Evolutionary conservation across 352 stramenopile genomes (phyloP).

Genomic region (Phytopythium litorale): DNA sequence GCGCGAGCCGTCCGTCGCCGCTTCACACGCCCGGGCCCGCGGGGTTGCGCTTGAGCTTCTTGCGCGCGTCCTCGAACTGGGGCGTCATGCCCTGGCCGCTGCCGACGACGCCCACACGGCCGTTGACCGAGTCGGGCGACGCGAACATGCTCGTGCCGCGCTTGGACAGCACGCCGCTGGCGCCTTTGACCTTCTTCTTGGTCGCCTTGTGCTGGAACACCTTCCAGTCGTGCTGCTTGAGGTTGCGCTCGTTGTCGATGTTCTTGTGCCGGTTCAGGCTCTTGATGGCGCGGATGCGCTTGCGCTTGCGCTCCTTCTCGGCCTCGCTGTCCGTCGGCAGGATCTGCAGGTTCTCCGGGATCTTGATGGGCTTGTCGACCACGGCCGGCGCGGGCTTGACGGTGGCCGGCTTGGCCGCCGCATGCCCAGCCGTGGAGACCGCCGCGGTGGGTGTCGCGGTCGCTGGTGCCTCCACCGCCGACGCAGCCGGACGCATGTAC

Average conservation of each 20-base stretch:
- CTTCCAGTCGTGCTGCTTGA: constrained; percentile 85
- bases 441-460: background rate
- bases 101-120: constrained; percentile 83
- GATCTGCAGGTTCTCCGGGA: constrained; percentile 85
- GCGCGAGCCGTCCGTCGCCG: background rate
- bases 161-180: constrained; percentile 69
- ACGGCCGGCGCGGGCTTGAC: constrained; percentile 16
- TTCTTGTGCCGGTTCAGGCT: constrained; percentile 85
- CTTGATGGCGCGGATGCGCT: constrained; percentile 79
- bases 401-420: constrained; percentile 16
- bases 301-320: constrained; percentile 84
- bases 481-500: constrained; percentile 55
- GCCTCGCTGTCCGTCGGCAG: constrained; percentile 79
- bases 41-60: constrained; percentile 23
- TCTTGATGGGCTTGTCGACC: constrained; percentile 73
- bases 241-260: constrained; percentile 80
- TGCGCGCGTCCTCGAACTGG: constrained; percentile 58
- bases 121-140: constrained; percentile 76
- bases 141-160: constrained; percentile 89
- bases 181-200: constrained; percentile 67
- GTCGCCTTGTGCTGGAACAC: constrained; percentile 79
- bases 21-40: background rate
- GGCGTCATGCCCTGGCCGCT: constrained; percentile 86
- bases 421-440: background rate
- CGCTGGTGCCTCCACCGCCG: background rate